Percentiles rank a stretch among this genome's conserved stretches.
phyloP scores from a whole-genome alignment of 225 moss, liverwort and hornwort species.

The Anthoceros angustus region DNA sequence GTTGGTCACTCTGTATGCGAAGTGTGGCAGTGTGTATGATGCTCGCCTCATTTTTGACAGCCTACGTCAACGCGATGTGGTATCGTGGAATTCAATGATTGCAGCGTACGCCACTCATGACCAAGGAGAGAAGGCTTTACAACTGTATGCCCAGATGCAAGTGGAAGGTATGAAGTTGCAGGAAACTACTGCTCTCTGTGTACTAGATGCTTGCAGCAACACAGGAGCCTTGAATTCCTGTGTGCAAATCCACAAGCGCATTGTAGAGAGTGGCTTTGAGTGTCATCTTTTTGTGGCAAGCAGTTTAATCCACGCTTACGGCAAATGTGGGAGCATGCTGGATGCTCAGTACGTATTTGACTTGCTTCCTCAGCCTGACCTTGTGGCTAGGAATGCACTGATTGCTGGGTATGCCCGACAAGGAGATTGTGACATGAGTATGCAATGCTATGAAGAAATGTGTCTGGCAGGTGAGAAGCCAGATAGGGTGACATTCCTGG shows the following conservation, averaged over 20 bases:
- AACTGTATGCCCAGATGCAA: slow-evolving; percentile 1
- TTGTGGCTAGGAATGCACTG: background rate
- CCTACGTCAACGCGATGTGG: background rate
- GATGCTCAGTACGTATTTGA: background rate
- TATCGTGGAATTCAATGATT: background rate
- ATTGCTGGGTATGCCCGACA: background rate
- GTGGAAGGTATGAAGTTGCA: background rate
- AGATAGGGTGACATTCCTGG: background rate
- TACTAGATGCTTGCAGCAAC: background rate
- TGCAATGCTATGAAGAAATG: background rate
- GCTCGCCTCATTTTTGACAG: background rate
- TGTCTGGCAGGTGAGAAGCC: background rate
- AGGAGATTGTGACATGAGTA: background rate
- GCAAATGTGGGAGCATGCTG: background rate
- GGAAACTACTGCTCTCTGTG: background rate
- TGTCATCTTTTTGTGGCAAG: background rate
- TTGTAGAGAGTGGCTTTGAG: background rate
- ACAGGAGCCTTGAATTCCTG: background rate
- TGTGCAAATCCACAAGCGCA: background rate
- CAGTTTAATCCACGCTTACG: background rate
- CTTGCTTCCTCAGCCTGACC: background rate
- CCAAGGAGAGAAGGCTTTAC: background rate
- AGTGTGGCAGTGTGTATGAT: background rate
- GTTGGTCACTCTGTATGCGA: background rate
- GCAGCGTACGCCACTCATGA: background rate